Evolutionary conservation across 345 rosid genomes (phyloP), one percentile per base, ranked within the genome.

Genomic region (Eutrema heterophyllum): DNA sequence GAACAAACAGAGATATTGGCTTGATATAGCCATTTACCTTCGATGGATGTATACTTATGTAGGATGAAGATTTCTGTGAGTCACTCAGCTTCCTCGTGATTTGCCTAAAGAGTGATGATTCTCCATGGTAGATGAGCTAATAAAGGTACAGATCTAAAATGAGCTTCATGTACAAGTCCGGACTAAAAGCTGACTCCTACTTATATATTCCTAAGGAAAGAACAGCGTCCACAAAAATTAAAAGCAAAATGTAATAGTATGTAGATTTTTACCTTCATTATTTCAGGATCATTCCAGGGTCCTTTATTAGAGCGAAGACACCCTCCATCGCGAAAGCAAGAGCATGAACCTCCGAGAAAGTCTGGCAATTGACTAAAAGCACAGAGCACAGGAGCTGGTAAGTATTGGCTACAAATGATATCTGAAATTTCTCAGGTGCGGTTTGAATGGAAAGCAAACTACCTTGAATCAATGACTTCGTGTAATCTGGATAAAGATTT

Each of bases 281-380:
- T 80, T 50, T 84, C 88, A 69, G 96, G 92, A 77, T 95, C 97
- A 75, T 88, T 87, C 97, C 97, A 95, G 29, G 99, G 99, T 75
- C 97, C 99, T 84, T 88, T 89, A 61, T 87, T 84, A 72, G 99
- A 95, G 51, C 90, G 84, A 69, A 89, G 93, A 78, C 99, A 95
- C 44, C 96, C 99, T 80, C 99, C 96, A 46, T 85, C 91, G 2
- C 66, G 72, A 44, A 86, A 81, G 78, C 99, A 95, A 69, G 82
- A 76, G 84, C 98, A 94, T 16, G 94, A 89, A 60, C 98, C 98
- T 59, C 98, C 98, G 55, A 94, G 83, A 78, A 94, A 94, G 66
- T 87, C 90, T 15, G 98, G 98, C 88, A 94, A 79, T 84, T 94
- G 97, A 82, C 98, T 95, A 88, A 43, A 56, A 81, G 55, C 36